Base-by-base conservation (phyloP, 2,329 filamentous ascomycete species). In the Stachybotrys chlorohalonatus region DNA sequence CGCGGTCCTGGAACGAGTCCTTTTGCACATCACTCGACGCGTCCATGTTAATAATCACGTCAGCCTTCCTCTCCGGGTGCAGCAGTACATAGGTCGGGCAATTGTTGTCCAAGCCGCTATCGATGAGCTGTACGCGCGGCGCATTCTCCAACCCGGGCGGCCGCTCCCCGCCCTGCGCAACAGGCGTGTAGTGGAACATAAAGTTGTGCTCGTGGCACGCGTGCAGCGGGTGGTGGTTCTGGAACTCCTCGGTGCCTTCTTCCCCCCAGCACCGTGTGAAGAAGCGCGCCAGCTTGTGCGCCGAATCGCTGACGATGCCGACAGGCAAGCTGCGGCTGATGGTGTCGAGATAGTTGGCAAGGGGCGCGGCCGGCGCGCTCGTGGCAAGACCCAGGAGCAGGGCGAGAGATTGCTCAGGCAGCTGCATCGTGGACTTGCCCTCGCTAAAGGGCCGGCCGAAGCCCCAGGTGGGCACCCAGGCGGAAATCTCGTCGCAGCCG, bases 41-140 rank as follows among this genome's bases (percentile, higher is more conserved):
- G 24, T 56, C 55, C 52, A 56, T 54, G 46, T 56, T 56, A 46
- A 56, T 56, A 15, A 56, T 56, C 13, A 56, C 51, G 17, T 56
- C 55, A 1, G 42, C 49, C 30, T 52, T 50, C 42, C 55, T 49
- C 6, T 46, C 31, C 4, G 55, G 55, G 24, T 56, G 52, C 13
- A 56, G 52, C 8, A 56, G 30, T 5, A 56, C 55, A 15, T 56
- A 56, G 11, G 55, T 56, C 6, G 55, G 52, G 17, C 52, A 56
- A 16, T 56, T 56, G 30, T 56, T 56, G 13, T 56, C 55, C 55
- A 56, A 54, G n/a, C 55, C 55, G 15, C 55, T 56, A 31, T 56
- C 55, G 49, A 56, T 54, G 3, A 56, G 52, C 42, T 56, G 52
- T 8, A 56, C 52, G 6, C 52, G 48, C 5, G 46, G 46, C 7